phyloP scores from a whole-genome alignment of 2,329 filamentous ascomycete species.

The Exophiala oligosperma region DNA sequence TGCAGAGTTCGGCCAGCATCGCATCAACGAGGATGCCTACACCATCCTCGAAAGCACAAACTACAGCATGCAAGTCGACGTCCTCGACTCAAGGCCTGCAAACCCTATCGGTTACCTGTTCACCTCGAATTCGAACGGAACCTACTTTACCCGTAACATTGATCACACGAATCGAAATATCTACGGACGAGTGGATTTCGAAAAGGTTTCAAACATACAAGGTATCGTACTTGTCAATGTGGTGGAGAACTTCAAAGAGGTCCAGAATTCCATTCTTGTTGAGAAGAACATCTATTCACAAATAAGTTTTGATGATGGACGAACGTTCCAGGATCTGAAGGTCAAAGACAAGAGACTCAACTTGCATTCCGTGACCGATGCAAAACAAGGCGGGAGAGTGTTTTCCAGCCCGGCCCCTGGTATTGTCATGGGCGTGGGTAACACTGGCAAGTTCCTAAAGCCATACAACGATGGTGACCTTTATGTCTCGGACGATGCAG shows the following conservation, averaged over 20 bases:
- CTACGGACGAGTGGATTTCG: slow-evolving; percentile 83
- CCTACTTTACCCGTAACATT: slow-evolving; percentile 88
- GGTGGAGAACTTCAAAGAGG: slow-evolving; percentile 81
- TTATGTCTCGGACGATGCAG: slow-evolving; percentile 88
- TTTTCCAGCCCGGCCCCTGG: slow-evolving; percentile 94
- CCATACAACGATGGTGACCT: slow-evolving; percentile 73
- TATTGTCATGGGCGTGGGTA: slow-evolving; percentile 90
- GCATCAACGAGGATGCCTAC: slow-evolving; percentile 80
- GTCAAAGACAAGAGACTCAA: slow-evolving; percentile 70
- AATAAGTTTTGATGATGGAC: slow-evolving; percentile 94
- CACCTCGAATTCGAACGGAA: slow-evolving; percentile 96
- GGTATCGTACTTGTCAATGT: slow-evolving; percentile 88
- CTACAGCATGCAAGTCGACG: slow-evolving; percentile 96
- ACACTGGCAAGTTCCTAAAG: slow-evolving; percentile 74
- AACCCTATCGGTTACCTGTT: slow-evolving; percentile 83
- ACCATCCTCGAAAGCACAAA: slow-evolving; percentile 94
- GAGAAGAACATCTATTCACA: slow-evolving; percentile 71
- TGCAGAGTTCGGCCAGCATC: slow-evolving; percentile 84
- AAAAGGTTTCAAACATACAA: slow-evolving; percentile 88
- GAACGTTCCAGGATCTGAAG: slow-evolving; percentile 76
- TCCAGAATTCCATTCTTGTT: slow-evolving; percentile 53
- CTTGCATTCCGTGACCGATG: slow-evolving; percentile 86
- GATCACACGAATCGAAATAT: slow-evolving; percentile 86
- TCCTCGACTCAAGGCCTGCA: slow-evolving; percentile 67
- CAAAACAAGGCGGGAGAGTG: slow-evolving; percentile 78